Evolutionary conservation across 371 early-diverging fungal species (phyloP).

Genomic region (Mortierella sp.): DNA sequence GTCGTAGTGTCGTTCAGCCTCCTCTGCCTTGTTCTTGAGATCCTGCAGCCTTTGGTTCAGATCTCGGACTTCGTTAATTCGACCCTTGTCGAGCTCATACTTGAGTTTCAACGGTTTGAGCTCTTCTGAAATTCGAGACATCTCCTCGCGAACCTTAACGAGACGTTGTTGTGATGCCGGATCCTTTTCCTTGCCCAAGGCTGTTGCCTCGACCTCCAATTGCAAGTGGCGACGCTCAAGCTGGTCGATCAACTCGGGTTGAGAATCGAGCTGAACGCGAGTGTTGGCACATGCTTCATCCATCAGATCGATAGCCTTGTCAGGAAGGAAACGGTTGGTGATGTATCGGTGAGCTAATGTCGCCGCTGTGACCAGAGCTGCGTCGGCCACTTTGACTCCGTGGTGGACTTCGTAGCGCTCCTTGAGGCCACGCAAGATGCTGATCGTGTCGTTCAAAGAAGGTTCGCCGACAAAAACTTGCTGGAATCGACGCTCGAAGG

Average conservation of each 20-base stretch:
- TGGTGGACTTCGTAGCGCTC: constrained; percentile 90
- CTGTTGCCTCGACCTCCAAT: constrained; percentile 96
- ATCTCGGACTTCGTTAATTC: constrained; percentile 89
- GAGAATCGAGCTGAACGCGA: constrained; percentile 95
- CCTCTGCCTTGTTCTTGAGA: constrained; percentile 85
- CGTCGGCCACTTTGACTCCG: constrained; percentile 88
- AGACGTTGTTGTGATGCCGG: constrained; percentile 85
- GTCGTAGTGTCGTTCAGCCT: constrained; percentile 88
- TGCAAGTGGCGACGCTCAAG: constrained; percentile 92
- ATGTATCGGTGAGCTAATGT: constrained; percentile 86
- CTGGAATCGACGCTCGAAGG: constrained; percentile 94
- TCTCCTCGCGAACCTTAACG: constrained; percentile 85
- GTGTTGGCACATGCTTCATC: constrained; percentile 97
- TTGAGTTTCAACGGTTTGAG: constrained; percentile 90
- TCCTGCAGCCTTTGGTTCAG: constrained; percentile 92
- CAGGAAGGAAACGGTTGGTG: constrained; percentile 82
- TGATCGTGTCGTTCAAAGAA: constrained; percentile 84
- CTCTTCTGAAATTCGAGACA: constrained; percentile 86
- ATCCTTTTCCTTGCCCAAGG: constrained; percentile 94
- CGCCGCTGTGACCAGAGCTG: constrained; percentile 86
- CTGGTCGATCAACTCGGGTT: constrained; percentile 96
- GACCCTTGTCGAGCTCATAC: constrained; percentile 88
- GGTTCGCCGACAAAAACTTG: constrained; percentile 89
- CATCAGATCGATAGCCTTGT: constrained; percentile 91
- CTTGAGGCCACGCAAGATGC: constrained; percentile 89